phyloP scores from a whole-genome alignment of 2,329 filamentous ascomycete species.

The Fusarium miscanthi region DNA sequence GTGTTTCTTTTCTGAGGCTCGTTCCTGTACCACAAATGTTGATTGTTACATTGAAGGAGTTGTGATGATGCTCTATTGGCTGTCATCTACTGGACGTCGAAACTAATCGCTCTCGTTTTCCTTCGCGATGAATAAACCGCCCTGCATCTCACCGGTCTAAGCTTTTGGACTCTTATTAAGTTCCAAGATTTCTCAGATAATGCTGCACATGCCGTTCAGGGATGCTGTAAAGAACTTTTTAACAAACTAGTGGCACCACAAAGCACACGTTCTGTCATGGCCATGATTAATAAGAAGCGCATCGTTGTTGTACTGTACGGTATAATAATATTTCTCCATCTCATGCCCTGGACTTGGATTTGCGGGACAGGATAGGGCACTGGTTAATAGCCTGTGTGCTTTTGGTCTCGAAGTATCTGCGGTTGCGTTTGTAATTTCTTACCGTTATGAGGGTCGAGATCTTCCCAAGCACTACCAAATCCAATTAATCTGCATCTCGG shows the following conservation, averaged over 20 bases:
- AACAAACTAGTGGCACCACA: slow-evolving; percentile 37
- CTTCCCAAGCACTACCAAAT: slow-evolving; percentile 10
- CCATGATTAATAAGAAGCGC: slow-evolving; percentile 12
- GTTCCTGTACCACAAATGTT: slow-evolving; percentile 4
- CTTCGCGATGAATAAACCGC: neutral
- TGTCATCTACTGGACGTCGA: neutral
- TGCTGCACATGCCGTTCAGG: slow-evolving; percentile 3
- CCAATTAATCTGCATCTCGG: slow-evolving; percentile 8
- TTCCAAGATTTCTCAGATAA: slow-evolving; percentile 2
- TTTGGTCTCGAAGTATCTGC: neutral
- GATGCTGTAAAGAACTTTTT: slow-evolving; percentile 30
- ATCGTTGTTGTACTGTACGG: neutral
- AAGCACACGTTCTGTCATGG: slow-evolving; percentile 21
- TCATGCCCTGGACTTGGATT: slow-evolving; percentile 4
- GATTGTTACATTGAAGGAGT: neutral
- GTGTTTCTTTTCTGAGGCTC: slow-evolving; percentile 17
- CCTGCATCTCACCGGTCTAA: neutral
- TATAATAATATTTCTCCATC: slow-evolving; percentile 15
- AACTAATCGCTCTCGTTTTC: neutral
- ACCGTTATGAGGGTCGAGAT: neutral
- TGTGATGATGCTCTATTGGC: neutral
- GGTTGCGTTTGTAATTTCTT: neutral
- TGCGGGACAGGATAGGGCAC: slow-evolving; percentile 30
- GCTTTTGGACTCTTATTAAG: neutral
- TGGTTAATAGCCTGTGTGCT: slow-evolving; percentile 3